Evolutionary conservation across 768 basidiomycete genomes (phyloP).

Genomic region (Lactarius psammicola): DNA sequence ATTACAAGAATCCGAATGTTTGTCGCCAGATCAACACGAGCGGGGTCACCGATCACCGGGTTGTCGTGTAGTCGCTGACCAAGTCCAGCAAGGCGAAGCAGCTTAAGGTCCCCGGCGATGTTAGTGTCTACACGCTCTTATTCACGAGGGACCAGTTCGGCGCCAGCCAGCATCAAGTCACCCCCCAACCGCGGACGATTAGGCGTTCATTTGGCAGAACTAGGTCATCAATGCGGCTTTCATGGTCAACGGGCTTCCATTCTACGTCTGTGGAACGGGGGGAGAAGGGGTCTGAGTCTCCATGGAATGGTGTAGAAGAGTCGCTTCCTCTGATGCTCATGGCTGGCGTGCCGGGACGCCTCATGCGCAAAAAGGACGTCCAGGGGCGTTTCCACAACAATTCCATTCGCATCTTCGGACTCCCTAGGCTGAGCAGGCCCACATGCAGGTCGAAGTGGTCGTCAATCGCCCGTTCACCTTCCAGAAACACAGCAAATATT

Average conservation of each 20-base stretch:
- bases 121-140: slow-evolving; percentile 89
- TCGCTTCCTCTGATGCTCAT: slow-evolving; percentile 83
- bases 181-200: slow-evolving; percentile 76
- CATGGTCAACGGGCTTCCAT: slow-evolving; percentile 84
- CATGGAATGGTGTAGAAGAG: slow-evolving; percentile 83
- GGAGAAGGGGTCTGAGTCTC: slow-evolving; percentile 54
- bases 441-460: slow-evolving; percentile 92
- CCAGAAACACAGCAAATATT: slow-evolving; percentile 47
- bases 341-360: slow-evolving; percentile 74
- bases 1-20: too few relatives aligned
- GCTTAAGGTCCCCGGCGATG: slow-evolving; percentile 94
- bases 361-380: slow-evolving; percentile 84
- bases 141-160: slow-evolving; percentile 78
- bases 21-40: too few relatives aligned
- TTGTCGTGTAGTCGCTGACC: too few relatives aligned
- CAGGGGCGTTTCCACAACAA: slow-evolving; percentile 85
- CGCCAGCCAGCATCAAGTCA: slow-evolving; percentile 40
- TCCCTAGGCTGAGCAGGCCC: slow-evolving; percentile 81
- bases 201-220: slow-evolving; percentile 82
- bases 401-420: slow-evolving; percentile 85
- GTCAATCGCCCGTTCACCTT: slow-evolving; percentile 71
- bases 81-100: slow-evolving; percentile 92
- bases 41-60: too few relatives aligned
- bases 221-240: slow-evolving; percentile 84
- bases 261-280: slow-evolving; percentile 61